Conservation (phyloP, 441 rosid species). For the Gossypium laxum region DNA sequence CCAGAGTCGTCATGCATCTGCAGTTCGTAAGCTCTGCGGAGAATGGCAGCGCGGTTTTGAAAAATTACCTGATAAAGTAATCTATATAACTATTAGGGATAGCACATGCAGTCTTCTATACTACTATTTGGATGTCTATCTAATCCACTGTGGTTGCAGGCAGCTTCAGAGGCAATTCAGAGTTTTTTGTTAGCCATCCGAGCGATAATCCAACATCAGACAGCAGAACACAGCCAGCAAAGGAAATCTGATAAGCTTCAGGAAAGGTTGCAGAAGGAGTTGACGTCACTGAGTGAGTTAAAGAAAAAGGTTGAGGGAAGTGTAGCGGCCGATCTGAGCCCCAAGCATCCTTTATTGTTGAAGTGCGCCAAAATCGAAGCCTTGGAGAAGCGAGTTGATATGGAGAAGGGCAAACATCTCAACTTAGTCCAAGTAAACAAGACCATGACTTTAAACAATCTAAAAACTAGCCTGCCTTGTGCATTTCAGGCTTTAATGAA, state of each 20-base stretch:
- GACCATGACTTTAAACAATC: conserved; percentile 55
- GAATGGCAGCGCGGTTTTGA: conserved; percentile 62
- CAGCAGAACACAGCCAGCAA: conserved; percentile 42
- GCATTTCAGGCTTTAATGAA: conserved; percentile 58
- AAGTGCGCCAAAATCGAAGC: conserved; percentile 57
- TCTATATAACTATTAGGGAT: not conserved
- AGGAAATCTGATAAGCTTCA: conserved; percentile 61
- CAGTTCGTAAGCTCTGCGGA: conserved; percentile 53
- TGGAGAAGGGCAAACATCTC: conserved; percentile 47
- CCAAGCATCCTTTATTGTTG: conserved; percentile 62
- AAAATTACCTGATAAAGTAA: conserved; percentile 71
- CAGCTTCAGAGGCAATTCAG: conserved; percentile 61
- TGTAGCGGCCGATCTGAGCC: conserved; percentile 29
- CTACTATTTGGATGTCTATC: not conserved
- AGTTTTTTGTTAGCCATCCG: conserved; percentile 56
- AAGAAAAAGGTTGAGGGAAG: conserved; percentile 33
- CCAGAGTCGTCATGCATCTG: conserved; percentile 35
- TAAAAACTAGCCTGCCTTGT: conserved; percentile 66
- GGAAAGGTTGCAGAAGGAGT: conserved; percentile 68
- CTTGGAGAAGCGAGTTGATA: conserved; percentile 42
- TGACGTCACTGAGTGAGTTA: conserved; percentile 43
- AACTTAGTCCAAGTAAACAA: conserved; percentile 43
- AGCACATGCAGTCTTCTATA: not conserved
- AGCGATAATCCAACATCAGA: conserved; percentile 49
- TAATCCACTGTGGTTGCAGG: conserved; percentile 29